Conservation (phyloP, 345 rosid genomes). For the Iberis pinnata region DNA sequence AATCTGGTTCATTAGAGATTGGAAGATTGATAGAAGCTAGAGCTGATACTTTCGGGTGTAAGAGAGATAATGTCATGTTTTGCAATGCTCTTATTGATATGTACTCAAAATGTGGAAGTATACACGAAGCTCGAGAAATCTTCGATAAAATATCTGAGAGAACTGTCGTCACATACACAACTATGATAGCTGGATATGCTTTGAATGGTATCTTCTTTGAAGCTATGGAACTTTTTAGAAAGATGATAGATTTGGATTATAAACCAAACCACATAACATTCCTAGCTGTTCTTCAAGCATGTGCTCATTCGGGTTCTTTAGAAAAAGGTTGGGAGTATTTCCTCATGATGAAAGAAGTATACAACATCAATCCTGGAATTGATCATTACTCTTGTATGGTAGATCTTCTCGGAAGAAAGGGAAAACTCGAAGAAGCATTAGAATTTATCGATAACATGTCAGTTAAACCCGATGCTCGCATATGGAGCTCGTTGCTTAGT, state of each 20-base stretch:
- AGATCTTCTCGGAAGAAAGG: conserved; percentile 56
- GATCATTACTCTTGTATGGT: conserved; percentile 64
- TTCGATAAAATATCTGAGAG: conserved; percentile 37
- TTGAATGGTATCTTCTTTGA: conserved; percentile 41
- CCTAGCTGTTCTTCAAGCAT: conserved; percentile 56
- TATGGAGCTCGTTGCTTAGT: conserved; percentile 51
- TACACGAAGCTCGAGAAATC: conserved; percentile 41
- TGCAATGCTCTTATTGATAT: conserved; percentile 59
- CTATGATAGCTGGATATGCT: conserved; percentile 60
- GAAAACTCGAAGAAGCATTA: conserved; percentile 47
- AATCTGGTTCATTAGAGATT: conserved; percentile 44
- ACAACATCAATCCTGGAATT: conserved; percentile 40
- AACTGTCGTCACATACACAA: conserved; percentile 58
- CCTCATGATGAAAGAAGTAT: conserved; percentile 34
- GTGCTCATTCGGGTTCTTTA: conserved; percentile 52
- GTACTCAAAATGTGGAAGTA: conserved; percentile 63
- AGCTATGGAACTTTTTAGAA: conserved; percentile 42
- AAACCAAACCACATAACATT: conserved; percentile 56
- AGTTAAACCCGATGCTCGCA: conserved; percentile 51
- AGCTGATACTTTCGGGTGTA: conserved; percentile 34
- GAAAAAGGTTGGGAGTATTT: conserved; percentile 55
- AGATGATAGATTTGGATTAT: conserved; percentile 36
- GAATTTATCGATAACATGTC: conserved; percentile 43
- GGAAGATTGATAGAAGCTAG: conserved; percentile 51
- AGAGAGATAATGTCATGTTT: conserved; percentile 35